These are phyloP conservation scores for Coriaria nepalensis DNA, from an alignment of 306 rosid genomes.

Conservation along the genomic window DNA sequence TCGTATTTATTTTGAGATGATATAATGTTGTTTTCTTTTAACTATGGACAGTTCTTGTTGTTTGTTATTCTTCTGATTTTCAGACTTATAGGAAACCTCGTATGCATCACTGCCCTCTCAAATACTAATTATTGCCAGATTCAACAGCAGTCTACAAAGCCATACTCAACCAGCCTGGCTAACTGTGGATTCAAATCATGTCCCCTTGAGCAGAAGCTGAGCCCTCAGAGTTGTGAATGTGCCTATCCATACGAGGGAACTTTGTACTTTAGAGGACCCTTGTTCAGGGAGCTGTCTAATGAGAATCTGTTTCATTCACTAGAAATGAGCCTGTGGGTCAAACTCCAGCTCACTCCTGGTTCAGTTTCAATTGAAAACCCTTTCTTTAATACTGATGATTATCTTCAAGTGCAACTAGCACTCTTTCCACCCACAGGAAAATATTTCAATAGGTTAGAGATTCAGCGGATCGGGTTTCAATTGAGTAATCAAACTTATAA, in stretches of 20 bases:
- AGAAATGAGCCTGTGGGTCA: slow-evolving; percentile 60
- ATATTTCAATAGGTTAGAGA: slow-evolving; percentile 54
- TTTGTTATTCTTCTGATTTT: slow-evolving; percentile 13
- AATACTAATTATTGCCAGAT: slow-evolving; percentile 43
- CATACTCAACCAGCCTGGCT: slow-evolving; percentile 63
- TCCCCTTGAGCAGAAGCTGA: slow-evolving; percentile 43
- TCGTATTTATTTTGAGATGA: slow-evolving; percentile 4
- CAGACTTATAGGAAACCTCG: slow-evolving; percentile 83
- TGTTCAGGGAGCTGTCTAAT: slow-evolving; percentile 56
- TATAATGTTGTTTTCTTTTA: not conserved
- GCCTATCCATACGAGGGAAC: slow-evolving; percentile 73
- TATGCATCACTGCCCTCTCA: slow-evolving; percentile 33
- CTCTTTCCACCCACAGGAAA: slow-evolving; percentile 65
- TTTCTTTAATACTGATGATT: slow-evolving; percentile 60
- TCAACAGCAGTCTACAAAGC: slow-evolving; percentile 28
- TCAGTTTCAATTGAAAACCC: slow-evolving; percentile 70
- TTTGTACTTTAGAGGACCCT: slow-evolving; percentile 66
- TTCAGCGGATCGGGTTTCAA: slow-evolving; percentile 69
- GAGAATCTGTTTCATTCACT: slow-evolving; percentile 39
- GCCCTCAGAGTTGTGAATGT: slow-evolving; percentile 89
- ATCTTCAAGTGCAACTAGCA: slow-evolving; percentile 63
- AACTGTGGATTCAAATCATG: slow-evolving; percentile 47
- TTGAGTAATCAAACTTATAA: slow-evolving; percentile 74
- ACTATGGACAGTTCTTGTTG: slow-evolving; percentile 8
- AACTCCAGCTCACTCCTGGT: slow-evolving; percentile 56